Evolutionary conservation across 2,329 filamentous ascomycete species (phyloP), one percentile per base, ranked within the genome.

Genomic region (Fusarium subtropicale): DNA sequence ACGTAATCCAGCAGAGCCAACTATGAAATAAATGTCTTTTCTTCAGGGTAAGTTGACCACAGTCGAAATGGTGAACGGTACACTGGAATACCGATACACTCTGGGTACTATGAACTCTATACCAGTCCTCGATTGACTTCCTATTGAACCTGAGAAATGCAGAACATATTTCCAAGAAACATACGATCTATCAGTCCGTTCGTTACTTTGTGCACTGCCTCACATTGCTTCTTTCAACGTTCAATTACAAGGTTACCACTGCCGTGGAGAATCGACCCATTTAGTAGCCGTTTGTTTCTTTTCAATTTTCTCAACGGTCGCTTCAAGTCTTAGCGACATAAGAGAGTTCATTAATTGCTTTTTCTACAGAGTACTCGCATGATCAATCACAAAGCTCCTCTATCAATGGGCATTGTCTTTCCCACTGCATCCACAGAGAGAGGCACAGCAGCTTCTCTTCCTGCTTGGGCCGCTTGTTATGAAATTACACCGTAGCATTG

Each of bases 21-120:
- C 7, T 7, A 30, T 15, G 7, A 30, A 46, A 20, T 13, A 30
- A 46, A 20, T 30, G 7, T 15, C 12, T 20, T 30, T 11, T 15
- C 12, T 46, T 13, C 26, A 46, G 44, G 44, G 44, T 46, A 46
- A 26, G 42, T n/a, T n/a, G 3, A 28, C 1, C 3, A 45, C 7
- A n/a, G 8, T 3, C 1, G 15, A 18, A 20, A n/a, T 20, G 42
- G 12, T 30, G 26, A 10, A 20, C 5, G 0, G 31, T 11, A 9
- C 3, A 7, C 2, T 16, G 11, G 2, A 22, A 39, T 5, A 20
- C 3, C 9, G n/a, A 5, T 22, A 20, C 20, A 24, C 16, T 8
- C 7, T 24, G 8, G 2, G 7, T 30, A 30, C 20, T 22, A 30
- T 22, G 5, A 34, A 36, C 33, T 18, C 8, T 18, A 1, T 0